phyloP scores from a whole-genome alignment of 2,329 filamentous ascomycete species.

The Penicillium paneum region DNA sequence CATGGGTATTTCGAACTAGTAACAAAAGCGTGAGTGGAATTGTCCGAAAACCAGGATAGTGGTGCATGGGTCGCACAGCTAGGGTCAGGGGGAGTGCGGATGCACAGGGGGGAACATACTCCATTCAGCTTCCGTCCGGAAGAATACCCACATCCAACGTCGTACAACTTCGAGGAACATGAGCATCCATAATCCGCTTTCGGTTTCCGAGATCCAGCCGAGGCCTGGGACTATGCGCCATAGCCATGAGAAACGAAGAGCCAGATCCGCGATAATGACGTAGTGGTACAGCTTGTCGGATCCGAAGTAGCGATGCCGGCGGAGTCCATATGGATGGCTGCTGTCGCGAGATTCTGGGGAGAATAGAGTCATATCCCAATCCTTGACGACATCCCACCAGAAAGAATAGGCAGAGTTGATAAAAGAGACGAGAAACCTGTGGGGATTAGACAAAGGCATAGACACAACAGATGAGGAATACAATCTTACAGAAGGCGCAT shows the following conservation, averaged over 20 bases:
- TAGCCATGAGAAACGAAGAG: conserved; percentile 86
- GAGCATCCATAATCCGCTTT: conserved; percentile 83
- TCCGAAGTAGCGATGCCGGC: conserved; percentile 70
- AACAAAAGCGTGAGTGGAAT: conserved; percentile 16
- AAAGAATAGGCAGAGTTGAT: conserved; percentile 93
- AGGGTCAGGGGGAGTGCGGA: not conserved
- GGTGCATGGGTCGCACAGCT: not conserved
- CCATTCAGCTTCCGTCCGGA: conserved; percentile 93
- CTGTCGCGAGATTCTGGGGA: conserved; percentile 57
- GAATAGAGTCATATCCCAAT: conserved; percentile 92
- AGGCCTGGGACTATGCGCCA: conserved; percentile 80
- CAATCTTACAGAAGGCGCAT: conserved; percentile 53
- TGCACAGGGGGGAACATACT: conserved; percentile 48
- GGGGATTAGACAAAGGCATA: not conserved
- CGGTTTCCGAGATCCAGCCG: conserved; percentile 79
- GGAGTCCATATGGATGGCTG: conserved; percentile 73
- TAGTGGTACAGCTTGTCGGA: conserved; percentile 74
- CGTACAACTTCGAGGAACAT: conserved; percentile 82
- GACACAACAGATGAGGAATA: not conserved
- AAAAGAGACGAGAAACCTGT: conserved; percentile 69
- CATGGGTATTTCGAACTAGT: conserved; percentile 54
- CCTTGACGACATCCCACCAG: conserved; percentile 95
- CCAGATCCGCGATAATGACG: conserved; percentile 73
- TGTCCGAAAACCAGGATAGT: not conserved
- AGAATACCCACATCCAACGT: conserved; percentile 96